Base-by-base conservation (phyloP, 768 basidiomycete genomes). In the Fibroporia radiculosa region DNA sequence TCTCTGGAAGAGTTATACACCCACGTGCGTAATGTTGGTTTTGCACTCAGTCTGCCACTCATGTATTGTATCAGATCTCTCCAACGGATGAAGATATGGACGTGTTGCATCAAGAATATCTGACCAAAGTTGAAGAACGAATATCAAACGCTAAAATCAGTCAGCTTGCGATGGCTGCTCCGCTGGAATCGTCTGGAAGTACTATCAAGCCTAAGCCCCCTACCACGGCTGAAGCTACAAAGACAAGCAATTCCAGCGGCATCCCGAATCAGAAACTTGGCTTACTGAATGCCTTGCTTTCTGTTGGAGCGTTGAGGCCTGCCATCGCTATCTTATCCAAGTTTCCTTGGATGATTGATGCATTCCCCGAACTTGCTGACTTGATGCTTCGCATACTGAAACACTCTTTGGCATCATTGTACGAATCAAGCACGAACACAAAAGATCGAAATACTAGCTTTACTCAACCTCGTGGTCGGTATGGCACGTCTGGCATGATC, bases 1-100 rank as follows among this genome's bases (percentile, higher is more conserved):
- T 76, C 81, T 3, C 64, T 95, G 7, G 82, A 91, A 57, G 95
- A 96, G 59, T 64, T 99, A 10, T 92, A 92, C 65, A 80, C 87
- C n/a, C 93, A 98, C 66, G 92, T 93, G 57, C 53, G 82, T 66
- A 8, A 32, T 39, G 26, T 32, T 26, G 31, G 38, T 23, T 28
- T 32, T 42, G 19, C 29, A 8, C 44, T 50, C 10, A 43, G 25
- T 27, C 18, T 38, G 18, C 20, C 12, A 4, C 18, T 6, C 7
- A 3, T 11, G 41, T n/a, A 3, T 12, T 6, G 38, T 34, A 35
- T 7, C 56, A 91, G 87, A 67, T 93, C 25, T 71, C 75, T 1
- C 92, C 92, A 0, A 61, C 65, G 23, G 96, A 98, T 49, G 73
- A 70, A 14, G 82, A 81, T 18, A 87, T 98, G 86, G 75, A 74